A percentile compares a stretch with the other conserved stretches of the same genome.
phyloP scores from a whole-genome alignment of 371 early-diverging fungal genomes.

The Zopfochytrium polystomum region DNA sequence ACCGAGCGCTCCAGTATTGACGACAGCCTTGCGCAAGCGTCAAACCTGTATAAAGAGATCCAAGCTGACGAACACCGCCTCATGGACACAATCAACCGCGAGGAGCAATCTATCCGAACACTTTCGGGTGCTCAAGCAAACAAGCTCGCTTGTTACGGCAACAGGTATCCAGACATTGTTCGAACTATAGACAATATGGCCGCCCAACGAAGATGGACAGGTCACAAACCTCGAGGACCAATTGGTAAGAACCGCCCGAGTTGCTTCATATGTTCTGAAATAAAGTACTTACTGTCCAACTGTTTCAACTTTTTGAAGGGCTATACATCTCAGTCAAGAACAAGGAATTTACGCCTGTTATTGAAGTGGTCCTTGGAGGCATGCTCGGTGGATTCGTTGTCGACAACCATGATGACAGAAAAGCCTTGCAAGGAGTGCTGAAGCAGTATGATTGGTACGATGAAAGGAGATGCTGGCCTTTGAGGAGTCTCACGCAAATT shows the following conservation, averaged over 20 bases:
- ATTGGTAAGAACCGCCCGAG: constrained; percentile 47
- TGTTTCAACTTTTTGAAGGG: constrained; percentile 33
- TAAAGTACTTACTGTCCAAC: background rate
- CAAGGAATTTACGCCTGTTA: constrained; percentile 58
- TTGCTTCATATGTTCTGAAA: background rate
- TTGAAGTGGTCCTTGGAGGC: constrained; percentile 73
- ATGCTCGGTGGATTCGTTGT: constrained; percentile 74
- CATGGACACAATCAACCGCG: constrained; percentile 41
- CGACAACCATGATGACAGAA: constrained; percentile 62
- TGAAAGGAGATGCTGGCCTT: background rate
- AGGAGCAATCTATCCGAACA: constrained; percentile 31
- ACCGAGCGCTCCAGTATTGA: too few relatives aligned
- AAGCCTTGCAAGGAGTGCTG: constrained; percentile 31
- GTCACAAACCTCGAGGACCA: constrained; percentile 77
- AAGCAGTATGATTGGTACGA: constrained; percentile 4
- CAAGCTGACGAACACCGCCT: background rate
- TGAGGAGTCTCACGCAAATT: background rate
- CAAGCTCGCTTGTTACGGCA: constrained; percentile 69
- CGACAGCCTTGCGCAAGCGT: too few relatives aligned
- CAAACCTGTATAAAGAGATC: too few relatives aligned
- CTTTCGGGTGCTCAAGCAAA: constrained; percentile 44
- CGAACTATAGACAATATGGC: constrained; percentile 50
- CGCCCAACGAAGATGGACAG: constrained; percentile 50
- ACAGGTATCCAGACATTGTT: constrained; percentile 64
- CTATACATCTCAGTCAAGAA: constrained; percentile 62